phyloP scores from a whole-genome alignment of 1,284 basidiomycete genomes.

The Austroboletus niveus region DNA sequence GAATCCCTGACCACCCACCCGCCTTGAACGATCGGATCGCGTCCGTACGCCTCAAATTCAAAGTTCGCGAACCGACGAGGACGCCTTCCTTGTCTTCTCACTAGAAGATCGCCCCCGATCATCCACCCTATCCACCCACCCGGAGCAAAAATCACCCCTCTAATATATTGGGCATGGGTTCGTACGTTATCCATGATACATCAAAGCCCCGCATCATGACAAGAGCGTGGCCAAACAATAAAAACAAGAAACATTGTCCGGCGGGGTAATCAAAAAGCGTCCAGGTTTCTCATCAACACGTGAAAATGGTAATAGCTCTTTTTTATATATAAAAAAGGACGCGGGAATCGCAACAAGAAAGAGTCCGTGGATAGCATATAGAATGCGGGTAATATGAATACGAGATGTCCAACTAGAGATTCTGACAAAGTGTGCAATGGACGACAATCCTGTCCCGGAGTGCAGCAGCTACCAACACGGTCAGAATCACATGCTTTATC shows the following conservation, averaged over 20 bases:
- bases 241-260: neutral
- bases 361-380: conserved; percentile 30
- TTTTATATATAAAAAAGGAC: neutral
- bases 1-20: too few species aligned
- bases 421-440: conserved; percentile 67
- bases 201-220: conserved; percentile 8
- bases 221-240: conserved; percentile 5
- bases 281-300: conserved; percentile 10
- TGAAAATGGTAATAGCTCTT: neutral
- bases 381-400: conserved; percentile 26
- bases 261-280: conserved; percentile 10
- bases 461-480: conserved; percentile 48
- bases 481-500: too few species aligned
- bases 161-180: conserved; percentile 1
- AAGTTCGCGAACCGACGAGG: too few species aligned
- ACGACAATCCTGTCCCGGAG: conserved; percentile 59
- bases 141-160: neutral
- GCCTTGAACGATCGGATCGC: too few species aligned
- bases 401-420: conserved; percentile 47
- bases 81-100: neutral
- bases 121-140: neutral
- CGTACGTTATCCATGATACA: conserved; percentile 28
- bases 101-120: neutral
- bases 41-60: too few species aligned
- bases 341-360: neutral